Evolutionary conservation across 2,329 filamentous ascomycete genomes (phyloP).

Genomic region (Fragosphaeria purpurea): DNA sequence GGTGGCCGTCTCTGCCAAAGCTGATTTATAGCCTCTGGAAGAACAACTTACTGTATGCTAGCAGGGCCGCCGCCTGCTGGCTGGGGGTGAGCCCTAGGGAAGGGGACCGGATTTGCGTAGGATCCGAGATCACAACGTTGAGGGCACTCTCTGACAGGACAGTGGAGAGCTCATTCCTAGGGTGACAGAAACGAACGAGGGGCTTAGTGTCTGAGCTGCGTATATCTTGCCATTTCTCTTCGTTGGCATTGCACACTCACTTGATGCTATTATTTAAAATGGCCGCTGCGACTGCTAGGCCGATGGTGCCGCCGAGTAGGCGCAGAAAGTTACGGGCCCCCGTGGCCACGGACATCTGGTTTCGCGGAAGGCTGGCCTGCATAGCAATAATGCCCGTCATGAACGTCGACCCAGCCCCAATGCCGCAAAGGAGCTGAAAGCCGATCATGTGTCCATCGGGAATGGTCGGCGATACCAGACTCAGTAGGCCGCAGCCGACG

Average conservation of each 20-base stretch:
- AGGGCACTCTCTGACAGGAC: no score
- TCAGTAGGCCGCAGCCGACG: conserved; percentile 7
- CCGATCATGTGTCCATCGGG: conserved; percentile 6
- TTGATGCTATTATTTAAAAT: conserved; percentile 5
- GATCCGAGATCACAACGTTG: no score
- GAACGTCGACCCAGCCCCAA: conserved; percentile 8
- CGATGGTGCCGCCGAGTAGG: conserved; percentile 3
- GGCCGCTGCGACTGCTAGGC: conserved; percentile 3
- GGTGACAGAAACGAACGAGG: no score
- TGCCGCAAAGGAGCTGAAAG: conserved; percentile 8
- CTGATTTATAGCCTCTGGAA: background rate
- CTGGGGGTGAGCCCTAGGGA: conserved; percentile 1
- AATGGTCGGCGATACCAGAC: conserved; percentile 2
- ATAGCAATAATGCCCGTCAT: conserved; percentile 11
- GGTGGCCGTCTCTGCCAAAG: no score
- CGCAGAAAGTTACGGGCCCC: conserved; percentile 10
- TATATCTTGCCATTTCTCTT: no score
- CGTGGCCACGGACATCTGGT: conserved; percentile 11
- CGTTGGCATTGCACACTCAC: conserved; percentile 2
- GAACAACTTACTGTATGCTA: conserved; percentile 6
- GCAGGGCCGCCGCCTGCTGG: background rate
- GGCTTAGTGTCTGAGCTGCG: no score
- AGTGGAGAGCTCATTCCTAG: no score
- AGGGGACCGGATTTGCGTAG: background rate
- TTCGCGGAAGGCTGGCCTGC: conserved; percentile 7